Conservation (phyloP, 2,329 filamentous ascomycete species). For the Colletotrichum tropicale region DNA sequence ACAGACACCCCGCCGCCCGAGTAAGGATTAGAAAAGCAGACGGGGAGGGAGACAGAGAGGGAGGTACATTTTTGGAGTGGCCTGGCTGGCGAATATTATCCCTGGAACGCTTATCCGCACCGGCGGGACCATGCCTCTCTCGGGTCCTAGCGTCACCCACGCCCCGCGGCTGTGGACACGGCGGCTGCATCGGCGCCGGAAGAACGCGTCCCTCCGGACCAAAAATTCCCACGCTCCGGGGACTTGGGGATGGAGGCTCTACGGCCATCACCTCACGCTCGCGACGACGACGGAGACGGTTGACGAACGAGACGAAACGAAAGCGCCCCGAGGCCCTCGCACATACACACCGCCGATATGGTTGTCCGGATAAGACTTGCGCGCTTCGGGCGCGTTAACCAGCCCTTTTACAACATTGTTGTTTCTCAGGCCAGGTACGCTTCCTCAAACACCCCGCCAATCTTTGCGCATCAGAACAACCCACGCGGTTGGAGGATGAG, state of each 20-base stretch:
- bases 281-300: neutral
- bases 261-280: neutral
- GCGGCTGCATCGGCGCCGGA: constrained; percentile 30
- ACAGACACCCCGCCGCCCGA: neutral
- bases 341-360: constrained; percentile 55
- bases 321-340: neutral
- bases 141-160: neutral
- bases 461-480: neutral
- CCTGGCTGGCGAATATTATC: neutral
- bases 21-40: neutral
- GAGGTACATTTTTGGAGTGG: neutral
- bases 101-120: neutral
- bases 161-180: constrained; percentile 22
- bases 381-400: constrained; percentile 86
- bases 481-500: neutral
- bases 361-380: constrained; percentile 93
- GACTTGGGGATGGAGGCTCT: neutral
- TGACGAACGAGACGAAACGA: neutral
- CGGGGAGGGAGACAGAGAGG: neutral
- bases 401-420: constrained; percentile 98
- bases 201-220: constrained; percentile 29
- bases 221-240: constrained; percentile 9
- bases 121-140: neutral
- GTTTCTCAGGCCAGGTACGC: constrained; percentile 87
- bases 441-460: neutral